Percentiles rank a stretch among this genome's conserved stretches.
Evolutionary conservation across 345 rosid genomes (phyloP).

Genomic region (Moricandia moricandioides): DNA sequence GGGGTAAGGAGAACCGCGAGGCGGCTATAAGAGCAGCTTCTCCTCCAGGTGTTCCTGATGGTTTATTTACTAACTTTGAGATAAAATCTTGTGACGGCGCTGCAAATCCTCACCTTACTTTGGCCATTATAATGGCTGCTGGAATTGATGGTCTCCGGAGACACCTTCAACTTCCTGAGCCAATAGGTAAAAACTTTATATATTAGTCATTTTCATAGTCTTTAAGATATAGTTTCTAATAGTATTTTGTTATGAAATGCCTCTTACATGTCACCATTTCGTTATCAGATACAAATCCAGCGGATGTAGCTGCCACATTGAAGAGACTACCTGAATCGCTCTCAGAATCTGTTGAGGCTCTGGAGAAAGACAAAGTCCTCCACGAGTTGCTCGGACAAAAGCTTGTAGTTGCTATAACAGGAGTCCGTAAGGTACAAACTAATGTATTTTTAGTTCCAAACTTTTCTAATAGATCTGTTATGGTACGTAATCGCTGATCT

Average conservation of each 20-base stretch:
- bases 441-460: not conserved
- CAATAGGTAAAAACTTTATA: constrained; percentile 51
- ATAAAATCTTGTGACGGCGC: constrained; percentile 87
- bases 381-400: constrained; percentile 67
- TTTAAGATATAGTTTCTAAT: not conserved
- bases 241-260: not conserved
- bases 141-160: constrained; percentile 88
- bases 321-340: constrained; percentile 74
- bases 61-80: constrained; percentile 89
- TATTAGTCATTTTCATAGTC: not conserved
- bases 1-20: constrained; percentile 98
- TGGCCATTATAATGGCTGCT: constrained; percentile 74
- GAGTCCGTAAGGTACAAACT: constrained; percentile 72
- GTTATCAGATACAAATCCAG: constrained; percentile 65
- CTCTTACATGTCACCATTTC: not conserved
- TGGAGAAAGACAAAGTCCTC: constrained; percentile 51
- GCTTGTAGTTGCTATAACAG: constrained; percentile 69
- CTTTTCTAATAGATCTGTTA: not conserved
- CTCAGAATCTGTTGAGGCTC: constrained; percentile 67
- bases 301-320: constrained; percentile 47
- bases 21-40: constrained; percentile 82
- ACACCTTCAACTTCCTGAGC: constrained; percentile 67
- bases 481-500: constrained; percentile 7
- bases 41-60: constrained; percentile 78
- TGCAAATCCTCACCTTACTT: constrained; percentile 80